Conservation (phyloP, 495 filamentous ascomycete species). For the Neurospora tetraspora region DNA sequence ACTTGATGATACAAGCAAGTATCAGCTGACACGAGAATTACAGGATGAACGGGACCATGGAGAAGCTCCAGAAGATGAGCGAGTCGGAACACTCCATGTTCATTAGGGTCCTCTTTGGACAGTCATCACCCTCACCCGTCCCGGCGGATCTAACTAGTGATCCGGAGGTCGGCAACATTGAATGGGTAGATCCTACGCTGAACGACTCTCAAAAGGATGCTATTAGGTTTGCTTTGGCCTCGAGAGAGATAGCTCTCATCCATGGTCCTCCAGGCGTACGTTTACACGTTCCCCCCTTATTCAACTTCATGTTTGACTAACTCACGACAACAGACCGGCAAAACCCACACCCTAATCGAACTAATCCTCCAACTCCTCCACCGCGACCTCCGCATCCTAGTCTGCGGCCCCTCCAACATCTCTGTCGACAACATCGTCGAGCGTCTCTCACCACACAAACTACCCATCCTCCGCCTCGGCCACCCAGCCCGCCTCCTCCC, state of each 20-base stretch:
- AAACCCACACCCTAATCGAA: slow-evolving; percentile 95
- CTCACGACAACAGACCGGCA: slow-evolving; percentile 56
- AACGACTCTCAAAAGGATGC: slow-evolving; percentile 90
- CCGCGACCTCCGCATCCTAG: slow-evolving; percentile 62
- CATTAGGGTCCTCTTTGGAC: slow-evolving; percentile 76
- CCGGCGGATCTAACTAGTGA: slow-evolving; percentile 29
- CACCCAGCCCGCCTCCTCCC: slow-evolving; percentile 89
- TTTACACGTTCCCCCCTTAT: neutral
- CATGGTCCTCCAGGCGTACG: slow-evolving; percentile 81
- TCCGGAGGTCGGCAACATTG: slow-evolving; percentile 35
- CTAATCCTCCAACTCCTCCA: slow-evolving; percentile 77
- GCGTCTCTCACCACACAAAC: slow-evolving; percentile 67
- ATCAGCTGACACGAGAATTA: neutral
- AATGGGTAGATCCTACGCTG: slow-evolving; percentile 69
- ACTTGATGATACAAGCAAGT: neutral
- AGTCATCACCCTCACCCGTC: slow-evolving; percentile 48
- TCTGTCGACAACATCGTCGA: slow-evolving; percentile 99
- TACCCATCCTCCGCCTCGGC: slow-evolving; percentile 82
- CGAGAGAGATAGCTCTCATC: slow-evolving; percentile 79
- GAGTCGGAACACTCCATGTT: slow-evolving; percentile 63
- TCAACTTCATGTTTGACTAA: neutral
- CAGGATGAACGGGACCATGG: slow-evolving; percentile 88
- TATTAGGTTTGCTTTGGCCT: slow-evolving; percentile 76
- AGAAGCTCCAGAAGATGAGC: slow-evolving; percentile 59
- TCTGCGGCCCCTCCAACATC: slow-evolving; percentile 94